Percentiles rank a stretch among this genome's conserved stretches.
Evolutionary conservation across 805 yeast species (phyloP).

Genomic region (Spathaspora sp.): DNA sequence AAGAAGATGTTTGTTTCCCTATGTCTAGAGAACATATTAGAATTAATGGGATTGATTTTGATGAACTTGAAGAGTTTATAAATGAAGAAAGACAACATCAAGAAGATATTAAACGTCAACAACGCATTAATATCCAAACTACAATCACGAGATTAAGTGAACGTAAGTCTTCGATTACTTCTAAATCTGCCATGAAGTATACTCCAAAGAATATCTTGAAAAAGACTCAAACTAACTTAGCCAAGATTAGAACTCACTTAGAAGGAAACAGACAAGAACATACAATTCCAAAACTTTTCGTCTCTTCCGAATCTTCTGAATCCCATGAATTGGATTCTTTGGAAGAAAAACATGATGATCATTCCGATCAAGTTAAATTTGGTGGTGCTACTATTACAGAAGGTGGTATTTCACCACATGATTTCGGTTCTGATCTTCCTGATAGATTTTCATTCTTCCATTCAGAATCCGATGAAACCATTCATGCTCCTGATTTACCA

Average conservation of each 20-base stretch:
- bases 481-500: slow-evolving; percentile 85
- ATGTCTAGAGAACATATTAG: slow-evolving; percentile 62
- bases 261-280: background rate
- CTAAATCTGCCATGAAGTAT: slow-evolving; percentile 47
- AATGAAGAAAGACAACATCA: slow-evolving; percentile 54
- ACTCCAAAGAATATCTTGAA: slow-evolving; percentile 46
- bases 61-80: slow-evolving; percentile 81
- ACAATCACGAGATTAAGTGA: background rate
- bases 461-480: slow-evolving; percentile 81
- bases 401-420: slow-evolving; percentile 12
- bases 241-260: background rate
- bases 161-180: background rate
- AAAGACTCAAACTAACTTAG: slow-evolving; percentile 4
- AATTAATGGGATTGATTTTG: slow-evolving; percentile 82
- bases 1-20: slow-evolving; percentile 97
- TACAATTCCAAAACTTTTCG: background rate
- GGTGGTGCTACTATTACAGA: slow-evolving; percentile 34
- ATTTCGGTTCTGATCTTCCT: slow-evolving; percentile 34
- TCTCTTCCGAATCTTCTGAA: background rate
- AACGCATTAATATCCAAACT: slow-evolving; percentile 10
- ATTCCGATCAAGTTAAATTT: slow-evolving; percentile 33
- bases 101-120: slow-evolving; percentile 19
- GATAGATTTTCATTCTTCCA: slow-evolving; percentile 83
- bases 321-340: background rate
- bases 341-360: background rate